Evolutionary conservation across 768 basidiomycete genomes (phyloP).

Genomic region (Asterophora lycoperdoides): DNA sequence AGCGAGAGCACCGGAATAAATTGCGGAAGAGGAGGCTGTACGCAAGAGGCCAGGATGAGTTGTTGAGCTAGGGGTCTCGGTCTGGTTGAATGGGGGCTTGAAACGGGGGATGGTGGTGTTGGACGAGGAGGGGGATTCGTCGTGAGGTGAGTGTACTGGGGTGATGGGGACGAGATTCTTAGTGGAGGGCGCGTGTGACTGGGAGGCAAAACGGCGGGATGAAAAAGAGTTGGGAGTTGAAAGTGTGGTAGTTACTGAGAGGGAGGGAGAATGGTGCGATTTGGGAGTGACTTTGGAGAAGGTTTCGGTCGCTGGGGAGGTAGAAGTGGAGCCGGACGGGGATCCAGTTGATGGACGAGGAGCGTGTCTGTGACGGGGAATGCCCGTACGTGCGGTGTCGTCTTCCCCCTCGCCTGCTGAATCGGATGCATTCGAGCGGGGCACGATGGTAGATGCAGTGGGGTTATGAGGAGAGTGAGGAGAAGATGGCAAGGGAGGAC

Average conservation of each 20-base stretch:
- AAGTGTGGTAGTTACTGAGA: neutral
- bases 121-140: neutral
- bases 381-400: neutral
- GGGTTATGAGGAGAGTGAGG: constrained; percentile 1
- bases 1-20: neutral
- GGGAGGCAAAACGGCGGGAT: constrained; percentile 8
- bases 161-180: constrained; percentile 1
- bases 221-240: constrained; percentile 10
- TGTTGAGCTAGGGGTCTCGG: neutral
- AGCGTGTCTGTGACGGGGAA: neutral
- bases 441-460: neutral
- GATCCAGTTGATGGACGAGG: constrained; percentile 11
- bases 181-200: neutral
- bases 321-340: constrained; percentile 3
- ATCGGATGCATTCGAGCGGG: constrained; percentile 9
- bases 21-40: neutral
- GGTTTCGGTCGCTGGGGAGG: constrained; percentile 7
- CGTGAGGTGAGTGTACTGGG: neutral
- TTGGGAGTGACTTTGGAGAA: constrained; percentile 1
- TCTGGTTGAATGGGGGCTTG: constrained; percentile 6
- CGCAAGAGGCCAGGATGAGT: neutral
- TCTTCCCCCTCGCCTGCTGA: constrained; percentile 5
- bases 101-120: constrained; percentile 6
- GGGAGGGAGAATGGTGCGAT: constrained; percentile 3
- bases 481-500: constrained; percentile 15